These are phyloP conservation scores for Zalerion maritima DNA, from an alignment of 495 filamentous ascomycete species.

Conservation along the genomic window DNA sequence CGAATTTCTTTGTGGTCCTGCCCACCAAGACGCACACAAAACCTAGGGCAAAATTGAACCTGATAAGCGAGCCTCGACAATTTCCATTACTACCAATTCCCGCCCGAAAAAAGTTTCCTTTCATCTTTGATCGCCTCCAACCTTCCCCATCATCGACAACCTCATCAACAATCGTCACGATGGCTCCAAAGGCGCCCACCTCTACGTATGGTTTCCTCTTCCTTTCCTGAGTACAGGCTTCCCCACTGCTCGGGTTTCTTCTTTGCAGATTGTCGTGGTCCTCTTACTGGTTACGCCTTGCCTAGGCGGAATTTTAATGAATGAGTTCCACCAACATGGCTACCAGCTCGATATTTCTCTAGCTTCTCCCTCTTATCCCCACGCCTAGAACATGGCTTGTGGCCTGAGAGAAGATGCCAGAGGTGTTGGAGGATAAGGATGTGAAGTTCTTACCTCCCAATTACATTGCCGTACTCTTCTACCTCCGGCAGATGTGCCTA, in stretches of 20 bases:
- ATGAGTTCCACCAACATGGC: too few species aligned
- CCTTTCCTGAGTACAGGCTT: conserved; percentile 31
- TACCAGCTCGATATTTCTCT: conserved; percentile 73
- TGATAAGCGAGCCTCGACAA: conserved; percentile 5
- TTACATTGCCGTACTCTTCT: conserved; percentile 51
- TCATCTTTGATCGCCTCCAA: too few species aligned
- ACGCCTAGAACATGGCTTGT: conserved; percentile 32
- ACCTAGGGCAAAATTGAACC: too few species aligned
- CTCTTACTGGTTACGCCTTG: conserved; percentile 59
- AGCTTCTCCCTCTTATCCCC: conserved; percentile 37
- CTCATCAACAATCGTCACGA: conserved; percentile 30
- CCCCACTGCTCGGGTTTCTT: conserved; percentile 36
- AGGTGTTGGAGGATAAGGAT: conserved; percentile 76
- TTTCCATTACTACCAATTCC: conserved; percentile 5
- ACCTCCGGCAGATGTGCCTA: conserved; percentile 2
- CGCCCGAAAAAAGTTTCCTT: conserved; percentile 3
- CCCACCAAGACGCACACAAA: conserved; percentile 11
- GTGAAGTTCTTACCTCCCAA: conserved; percentile 64
- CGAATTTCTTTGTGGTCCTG: neutral
- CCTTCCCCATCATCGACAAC: conserved; percentile 16
- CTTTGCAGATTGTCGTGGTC: conserved; percentile 54
- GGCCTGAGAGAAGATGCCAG: conserved; percentile 36
- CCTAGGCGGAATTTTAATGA: conserved; percentile 9
- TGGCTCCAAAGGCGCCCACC: conserved; percentile 35
- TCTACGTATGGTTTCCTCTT: conserved; percentile 48